Evolutionary conservation across 306 rosid species (phyloP), one percentile per base, ranked within the genome.

Genomic region (Cyamopsis tetragonoloba): DNA sequence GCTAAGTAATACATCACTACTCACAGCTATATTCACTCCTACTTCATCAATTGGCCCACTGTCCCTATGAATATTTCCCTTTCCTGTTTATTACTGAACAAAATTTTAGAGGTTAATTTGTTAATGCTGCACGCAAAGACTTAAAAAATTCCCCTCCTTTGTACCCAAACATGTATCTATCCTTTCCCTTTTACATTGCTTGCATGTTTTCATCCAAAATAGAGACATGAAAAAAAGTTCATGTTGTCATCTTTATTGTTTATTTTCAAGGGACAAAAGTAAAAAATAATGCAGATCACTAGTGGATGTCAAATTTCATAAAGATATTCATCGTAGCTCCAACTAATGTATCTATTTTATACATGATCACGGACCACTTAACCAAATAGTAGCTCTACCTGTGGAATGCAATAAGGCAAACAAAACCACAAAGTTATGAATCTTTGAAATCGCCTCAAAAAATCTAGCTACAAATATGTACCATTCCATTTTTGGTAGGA

Each of bases 401-500:
- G 22, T 11, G 30, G 43, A 42, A 41, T 69, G 46, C 31, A 5
- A 41, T 18, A 39, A 30, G 66, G 56, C 7, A 12, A 55, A 56
- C 42, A 42, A 41, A 56, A 70, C 31, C 5, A 56, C 37, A 12
- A 57, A 59, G 61, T 19, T 32, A 32, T 34, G 50, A 46, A 70
- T 47, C 13, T 6, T 13, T 20, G 37, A 43, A 66, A 47, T 47
- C 18, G 15, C 27, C 61, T 66, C 14, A 38, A 46, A 20, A 46
- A 65, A 37, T 56, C 32, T 35, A 68, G 32, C 32, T 44, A 37
- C 47, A 41, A 55, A 69, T 62, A 55, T 65, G 41, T 48, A 50
- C 12, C 15, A 15, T 35, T 71, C n/a, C 18, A 22, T 37, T 30
- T 14, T 30, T 19, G 13, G 57, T 14, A 20, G 41, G 38, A 23